A percentile compares a stretch with the other conserved stretches of the same genome.
These are phyloP conservation scores for Urtica urens DNA, from an alignment of 306 rosid species.

Conservation along the genomic window DNA sequence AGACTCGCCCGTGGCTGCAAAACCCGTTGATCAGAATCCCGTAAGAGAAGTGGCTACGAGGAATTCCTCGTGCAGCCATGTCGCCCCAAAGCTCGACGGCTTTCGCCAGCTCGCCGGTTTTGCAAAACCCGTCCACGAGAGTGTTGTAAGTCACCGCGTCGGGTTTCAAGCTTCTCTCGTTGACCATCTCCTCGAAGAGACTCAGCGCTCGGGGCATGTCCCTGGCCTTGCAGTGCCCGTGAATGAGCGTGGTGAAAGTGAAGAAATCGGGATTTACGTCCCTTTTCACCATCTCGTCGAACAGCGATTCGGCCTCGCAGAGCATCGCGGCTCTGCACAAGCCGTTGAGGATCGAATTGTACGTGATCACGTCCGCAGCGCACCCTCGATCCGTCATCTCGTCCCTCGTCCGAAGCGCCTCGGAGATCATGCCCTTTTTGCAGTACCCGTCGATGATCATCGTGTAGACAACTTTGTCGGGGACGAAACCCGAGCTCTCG, in stretches of 20 bases:
- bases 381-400: slow-evolving; percentile 73
- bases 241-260: slow-evolving; percentile 76
- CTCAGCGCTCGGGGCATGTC: slow-evolving; percentile 53
- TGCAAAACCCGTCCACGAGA: slow-evolving; percentile 79
- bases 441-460: slow-evolving; percentile 82
- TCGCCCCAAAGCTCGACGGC: slow-evolving; percentile 68
- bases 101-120: slow-evolving; percentile 63
- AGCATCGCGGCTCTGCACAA: slow-evolving; percentile 64
- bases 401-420: slow-evolving; percentile 58
- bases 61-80: slow-evolving; percentile 44
- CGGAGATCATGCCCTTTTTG: slow-evolving; percentile 42
- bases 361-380: slow-evolving; percentile 61
- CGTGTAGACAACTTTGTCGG: slow-evolving; percentile 74
- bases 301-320: slow-evolving; percentile 54
- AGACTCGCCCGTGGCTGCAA: slow-evolving; percentile 51
- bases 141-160: slow-evolving; percentile 77
- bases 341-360: slow-evolving; percentile 73
- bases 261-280: slow-evolving; percentile 81
- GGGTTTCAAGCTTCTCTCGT: slow-evolving; percentile 58
- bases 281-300: slow-evolving; percentile 73
- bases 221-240: slow-evolving; percentile 67
- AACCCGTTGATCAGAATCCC: slow-evolving; percentile 70
- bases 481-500: slow-evolving; percentile 54
- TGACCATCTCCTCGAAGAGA: slow-evolving; percentile 48
- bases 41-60: slow-evolving; percentile 56